Percentiles rank a stretch among this genome's conserved stretches.
Conservation (phyloP, 352 stramenopile genomes). For the Phytophthora pseudosyringae region DNA sequence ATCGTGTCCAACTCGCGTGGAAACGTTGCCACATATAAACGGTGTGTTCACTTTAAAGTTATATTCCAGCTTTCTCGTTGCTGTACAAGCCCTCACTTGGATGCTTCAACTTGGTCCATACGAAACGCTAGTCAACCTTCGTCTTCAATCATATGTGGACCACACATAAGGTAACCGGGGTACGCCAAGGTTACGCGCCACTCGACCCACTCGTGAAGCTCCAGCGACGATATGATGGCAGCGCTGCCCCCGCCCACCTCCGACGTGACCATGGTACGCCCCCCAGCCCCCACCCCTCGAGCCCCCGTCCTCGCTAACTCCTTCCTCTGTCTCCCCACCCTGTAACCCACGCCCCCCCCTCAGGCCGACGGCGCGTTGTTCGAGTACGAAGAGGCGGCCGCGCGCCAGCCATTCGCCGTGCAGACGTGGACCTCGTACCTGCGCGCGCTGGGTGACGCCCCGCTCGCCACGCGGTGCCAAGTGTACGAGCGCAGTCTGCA, state of each 20-base stretch:
- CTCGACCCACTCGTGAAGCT: neutral
- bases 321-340: neutral
- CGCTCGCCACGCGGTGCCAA: constrained; percentile 37
- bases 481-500: constrained; percentile 91
- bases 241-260: constrained; percentile 9
- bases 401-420: constrained; percentile 83
- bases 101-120: constrained; percentile 28
- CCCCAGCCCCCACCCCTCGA: neutral
- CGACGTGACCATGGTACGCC: constrained; percentile 31
- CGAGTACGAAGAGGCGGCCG: constrained; percentile 88
- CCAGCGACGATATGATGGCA: constrained; percentile 15
- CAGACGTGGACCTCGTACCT: constrained; percentile 87
- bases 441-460: constrained; percentile 33
- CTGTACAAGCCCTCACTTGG: too few species aligned
- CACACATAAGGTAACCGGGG: constrained; percentile 1
- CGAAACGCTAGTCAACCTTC: neutral
- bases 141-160: neutral
- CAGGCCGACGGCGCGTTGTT: constrained; percentile 35
- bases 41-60: neutral
- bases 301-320: neutral
- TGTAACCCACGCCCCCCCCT: neutral
- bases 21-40: too few species aligned
- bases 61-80: neutral
- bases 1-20: too few species aligned
- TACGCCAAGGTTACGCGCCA: constrained; percentile 4